These are phyloP conservation scores for Talinum fruticosum DNA, from an alignment of 148 eudicot species.

Conservation along the genomic window DNA sequence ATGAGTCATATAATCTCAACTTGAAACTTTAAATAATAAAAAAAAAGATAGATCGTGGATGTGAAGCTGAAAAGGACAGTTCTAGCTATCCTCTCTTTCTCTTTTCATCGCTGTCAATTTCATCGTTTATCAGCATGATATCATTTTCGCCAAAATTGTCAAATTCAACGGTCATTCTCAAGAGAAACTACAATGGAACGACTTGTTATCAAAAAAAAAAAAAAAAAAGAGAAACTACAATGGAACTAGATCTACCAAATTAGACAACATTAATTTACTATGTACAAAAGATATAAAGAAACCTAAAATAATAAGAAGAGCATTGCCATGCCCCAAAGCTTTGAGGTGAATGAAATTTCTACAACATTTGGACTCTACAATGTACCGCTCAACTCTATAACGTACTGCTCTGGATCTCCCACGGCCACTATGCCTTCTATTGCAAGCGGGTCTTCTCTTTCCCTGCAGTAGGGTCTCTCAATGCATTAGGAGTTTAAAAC, in stretches of 20 bases:
- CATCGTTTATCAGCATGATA: too few relatives aligned
- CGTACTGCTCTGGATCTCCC: neutral
- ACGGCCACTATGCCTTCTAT: conserved; percentile 21
- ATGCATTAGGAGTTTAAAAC: conserved; percentile 14
- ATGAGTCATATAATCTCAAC: too few relatives aligned
- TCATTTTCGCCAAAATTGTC: conserved; percentile 9
- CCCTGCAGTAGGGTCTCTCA: conserved; percentile 39
- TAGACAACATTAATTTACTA: conserved; percentile 11
- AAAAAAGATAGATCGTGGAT: too few relatives aligned
- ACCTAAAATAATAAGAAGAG: neutral
- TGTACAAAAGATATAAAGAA: conserved; percentile 11
- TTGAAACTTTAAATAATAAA: too few relatives aligned
- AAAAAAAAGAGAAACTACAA: too few relatives aligned
- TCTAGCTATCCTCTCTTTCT: neutral
- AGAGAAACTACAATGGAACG: conserved; percentile 2
- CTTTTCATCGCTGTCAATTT: too few relatives aligned
- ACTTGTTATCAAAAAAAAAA: too few relatives aligned
- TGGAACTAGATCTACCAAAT: neutral
- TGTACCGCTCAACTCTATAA: too few relatives aligned
- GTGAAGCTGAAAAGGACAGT: neutral
- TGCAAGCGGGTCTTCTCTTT: conserved; percentile 60
- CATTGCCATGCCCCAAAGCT: neutral
- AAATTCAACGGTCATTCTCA: neutral
- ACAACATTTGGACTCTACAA: neutral
- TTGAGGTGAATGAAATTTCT: neutral